Evolutionary conservation across 805 yeast species (phyloP).

Genomic region (Starmerella khaoyaiensis): DNA sequence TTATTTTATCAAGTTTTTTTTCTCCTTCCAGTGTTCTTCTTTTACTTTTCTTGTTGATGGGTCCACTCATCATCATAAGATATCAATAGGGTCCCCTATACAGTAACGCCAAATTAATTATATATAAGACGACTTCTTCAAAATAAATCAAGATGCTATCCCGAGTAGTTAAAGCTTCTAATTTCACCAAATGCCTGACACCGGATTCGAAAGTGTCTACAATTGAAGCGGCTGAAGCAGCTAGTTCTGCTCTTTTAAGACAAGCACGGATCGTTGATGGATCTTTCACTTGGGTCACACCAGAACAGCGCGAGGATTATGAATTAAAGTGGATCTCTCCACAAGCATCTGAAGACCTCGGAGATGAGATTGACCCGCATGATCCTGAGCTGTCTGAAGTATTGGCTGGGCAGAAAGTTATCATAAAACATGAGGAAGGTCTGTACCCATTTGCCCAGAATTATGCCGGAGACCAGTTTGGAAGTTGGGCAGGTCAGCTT

Average conservation of each 20-base stretch:
- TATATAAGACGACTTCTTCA: no score
- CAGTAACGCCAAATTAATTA: no score
- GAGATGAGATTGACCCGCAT: constrained; percentile 30
- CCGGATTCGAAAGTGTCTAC: constrained; percentile 33
- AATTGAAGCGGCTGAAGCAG: constrained; percentile 26
- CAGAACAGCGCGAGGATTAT: constrained; percentile 39
- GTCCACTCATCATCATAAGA: no score
- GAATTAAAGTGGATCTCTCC: constrained; percentile 45
- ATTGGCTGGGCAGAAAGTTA: constrained; percentile 45
- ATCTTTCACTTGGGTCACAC: constrained; percentile 65
- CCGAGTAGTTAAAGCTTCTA: constrained; percentile 19
- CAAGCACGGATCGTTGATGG: constrained; percentile 39
- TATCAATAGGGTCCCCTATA: no score
- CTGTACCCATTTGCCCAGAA: constrained; percentile 79
- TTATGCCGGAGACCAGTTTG: constrained; percentile 95
- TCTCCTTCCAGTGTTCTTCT: no score
- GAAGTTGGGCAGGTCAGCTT: constrained; percentile 89
- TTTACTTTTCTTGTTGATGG: no score
- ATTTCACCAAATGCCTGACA: constrained; percentile 27
- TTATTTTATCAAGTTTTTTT: no score
- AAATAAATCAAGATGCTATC: constrained; percentile 11
- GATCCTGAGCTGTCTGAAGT: constrained; percentile 31
- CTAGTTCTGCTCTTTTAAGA: constrained; percentile 31
- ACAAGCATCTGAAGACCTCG: constrained; percentile 49
- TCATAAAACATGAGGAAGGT: constrained; percentile 27